Evolutionary conservation across 2,329 filamentous ascomycete species (phyloP), one percentile per base, ranked within the genome.

Genomic region (Fusarium mexicanum): DNA sequence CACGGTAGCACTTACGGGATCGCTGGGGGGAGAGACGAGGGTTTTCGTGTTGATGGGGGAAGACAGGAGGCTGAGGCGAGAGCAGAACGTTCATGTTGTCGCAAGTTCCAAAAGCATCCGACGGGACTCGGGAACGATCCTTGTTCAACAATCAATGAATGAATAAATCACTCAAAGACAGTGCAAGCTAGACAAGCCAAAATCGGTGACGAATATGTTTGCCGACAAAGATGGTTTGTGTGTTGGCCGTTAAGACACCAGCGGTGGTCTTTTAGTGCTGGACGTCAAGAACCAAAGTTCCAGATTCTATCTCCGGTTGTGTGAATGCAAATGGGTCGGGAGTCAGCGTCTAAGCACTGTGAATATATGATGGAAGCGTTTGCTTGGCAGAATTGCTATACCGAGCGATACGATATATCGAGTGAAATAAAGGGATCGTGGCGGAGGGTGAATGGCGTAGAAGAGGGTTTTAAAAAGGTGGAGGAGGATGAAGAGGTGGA

Each of bases 61-160:
- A 89, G 76, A 88, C 84, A 68, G 88, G 85, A 61, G 88, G 89
- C 80, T 91, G 89, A 76, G 89, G 87, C 78, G 88, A 87, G 73
- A 91, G 82, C 82, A 91, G 81, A 80, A 90, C 85, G 81, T 91
- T 91, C 90, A 92, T 92, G 65, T 73, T 87, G 81, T 61, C 61
- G 37, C 24, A 64, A 64, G 40, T 57, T 61, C 47, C 40, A 47
- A 64, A 46, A 43, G 43, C 46, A 47, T 64, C 58, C 50, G 51
- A 64, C 38, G 40, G 44, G 24, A 61, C 37, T 62, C 59, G 65
- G 67, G 48, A 50, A 59, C 43, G 48, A 62, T 55, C 29, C 35
- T 62, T 41, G 46, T 61, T 48, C 61, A 46, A 40, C 61, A 54
- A 53, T 59, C 59, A 61, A 69, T 66, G 70, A 73, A 65, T 70